Conservation (phyloP, 495 filamentous ascomycete species). For the Penicillium pancosmium region DNA sequence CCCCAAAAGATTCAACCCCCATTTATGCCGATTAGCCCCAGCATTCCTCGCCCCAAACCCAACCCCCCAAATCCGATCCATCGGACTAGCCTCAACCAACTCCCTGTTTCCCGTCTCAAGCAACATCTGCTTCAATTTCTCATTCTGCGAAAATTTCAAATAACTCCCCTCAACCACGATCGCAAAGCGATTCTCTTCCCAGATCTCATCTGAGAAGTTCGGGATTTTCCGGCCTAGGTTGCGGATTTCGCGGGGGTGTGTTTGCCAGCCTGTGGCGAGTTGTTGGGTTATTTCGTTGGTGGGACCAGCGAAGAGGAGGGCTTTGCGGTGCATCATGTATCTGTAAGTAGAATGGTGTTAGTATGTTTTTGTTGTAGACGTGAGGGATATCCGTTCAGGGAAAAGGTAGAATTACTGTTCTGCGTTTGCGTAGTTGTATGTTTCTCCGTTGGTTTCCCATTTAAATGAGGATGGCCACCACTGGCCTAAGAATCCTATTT, state of each 20-base stretch:
- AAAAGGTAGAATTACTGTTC: slow-evolving; percentile 3
- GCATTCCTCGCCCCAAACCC: slow-evolving; percentile 13
- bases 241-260: slow-evolving; percentile 9
- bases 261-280: slow-evolving; percentile 9
- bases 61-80: slow-evolving; percentile 17
- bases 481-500: slow-evolving; percentile 15
- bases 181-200: slow-evolving; percentile 7
- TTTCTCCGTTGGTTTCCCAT: neutral
- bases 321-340: slow-evolving; percentile 18
- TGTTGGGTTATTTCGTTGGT: slow-evolving; percentile 7
- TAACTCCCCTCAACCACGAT: slow-evolving; percentile 10
- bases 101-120: slow-evolving; percentile 14
- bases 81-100: slow-evolving; percentile 15
- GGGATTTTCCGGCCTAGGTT: slow-evolving; percentile 12
- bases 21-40: neutral
- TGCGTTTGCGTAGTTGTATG: slow-evolving; percentile 12
- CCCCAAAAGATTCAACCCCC: slow-evolving; percentile 15
- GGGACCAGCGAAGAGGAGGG: slow-evolving; percentile 13
- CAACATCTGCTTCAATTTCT: slow-evolving; percentile 4
- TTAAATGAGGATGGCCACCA: slow-evolving; percentile 19
- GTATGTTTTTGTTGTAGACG: neutral
- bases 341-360: neutral
- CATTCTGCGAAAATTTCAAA: slow-evolving; percentile 18
- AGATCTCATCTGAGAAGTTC: slow-evolving; percentile 7
- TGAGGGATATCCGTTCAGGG: neutral